Conservation (phyloP, 2,329 filamentous ascomycete species). For the Elsinoe arachidis region DNA sequence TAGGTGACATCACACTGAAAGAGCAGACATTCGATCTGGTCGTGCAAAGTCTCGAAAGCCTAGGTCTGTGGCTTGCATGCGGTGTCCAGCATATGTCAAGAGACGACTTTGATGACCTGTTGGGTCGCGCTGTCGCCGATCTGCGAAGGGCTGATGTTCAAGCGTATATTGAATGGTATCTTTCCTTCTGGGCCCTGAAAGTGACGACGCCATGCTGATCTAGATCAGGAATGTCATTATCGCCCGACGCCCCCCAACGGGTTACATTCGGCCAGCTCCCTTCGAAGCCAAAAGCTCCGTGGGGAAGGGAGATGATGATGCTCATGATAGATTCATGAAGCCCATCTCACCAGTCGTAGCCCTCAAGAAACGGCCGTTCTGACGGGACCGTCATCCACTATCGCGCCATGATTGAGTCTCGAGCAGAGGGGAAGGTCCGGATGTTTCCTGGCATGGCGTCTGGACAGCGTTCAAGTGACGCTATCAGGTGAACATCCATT, state of each 20-base stretch:
- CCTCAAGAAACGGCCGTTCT: neutral
- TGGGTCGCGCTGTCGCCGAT: neutral
- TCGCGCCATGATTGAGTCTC: no score
- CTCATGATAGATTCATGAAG: neutral
- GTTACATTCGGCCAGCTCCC: neutral
- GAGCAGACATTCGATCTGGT: slow-evolving; percentile 1
- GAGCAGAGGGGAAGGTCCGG: no score
- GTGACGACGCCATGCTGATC: neutral
- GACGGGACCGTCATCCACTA: neutral
- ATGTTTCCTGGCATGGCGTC: no score
- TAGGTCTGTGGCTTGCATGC: slow-evolving; percentile 1
- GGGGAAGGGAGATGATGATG: neutral
- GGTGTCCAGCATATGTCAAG: neutral
- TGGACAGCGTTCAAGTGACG: no score
- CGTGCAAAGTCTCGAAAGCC: neutral
- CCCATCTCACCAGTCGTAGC: neutral
- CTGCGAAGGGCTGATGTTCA: neutral
- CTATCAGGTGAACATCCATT: no score
- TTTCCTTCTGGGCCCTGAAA: neutral
- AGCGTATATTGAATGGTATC: neutral
- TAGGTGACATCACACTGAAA: neutral
- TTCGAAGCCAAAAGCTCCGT: neutral
- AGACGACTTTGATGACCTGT: neutral
- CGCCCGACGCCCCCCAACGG: neutral
- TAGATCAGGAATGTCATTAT: neutral